A percentile compares a stretch with the other conserved stretches of the same genome.
These are phyloP conservation scores for Colletotrichum endophyticum DNA, from an alignment of 2,329 filamentous ascomycete species.

Conservation along the genomic window DNA sequence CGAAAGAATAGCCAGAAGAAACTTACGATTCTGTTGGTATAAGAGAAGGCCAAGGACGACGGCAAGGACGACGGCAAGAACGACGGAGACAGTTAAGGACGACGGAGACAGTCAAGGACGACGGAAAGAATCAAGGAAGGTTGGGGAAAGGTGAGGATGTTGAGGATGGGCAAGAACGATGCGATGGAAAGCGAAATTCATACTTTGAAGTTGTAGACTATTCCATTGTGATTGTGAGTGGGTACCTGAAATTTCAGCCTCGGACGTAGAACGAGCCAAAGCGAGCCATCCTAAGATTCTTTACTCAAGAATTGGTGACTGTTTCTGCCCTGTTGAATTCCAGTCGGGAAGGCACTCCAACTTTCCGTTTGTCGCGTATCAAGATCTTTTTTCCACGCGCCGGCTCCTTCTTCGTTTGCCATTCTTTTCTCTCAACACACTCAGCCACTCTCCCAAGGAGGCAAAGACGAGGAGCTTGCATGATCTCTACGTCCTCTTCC, in stretches of 20 bases:
- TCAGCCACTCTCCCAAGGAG: not conserved
- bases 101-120: not conserved
- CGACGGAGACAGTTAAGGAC: not conserved
- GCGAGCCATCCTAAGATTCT: fast-evolving
- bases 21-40: not conserved
- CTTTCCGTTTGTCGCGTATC: not conserved
- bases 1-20: not conserved
- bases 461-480: not conserved
- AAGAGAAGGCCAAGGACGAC: not conserved
- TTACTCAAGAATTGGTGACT: not conserved
- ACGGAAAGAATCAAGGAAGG: not conserved
- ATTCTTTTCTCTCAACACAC: not conserved
- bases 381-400: not conserved
- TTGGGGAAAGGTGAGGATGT: not conserved
- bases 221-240: not conserved
- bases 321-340: not conserved
- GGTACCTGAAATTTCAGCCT: not conserved
- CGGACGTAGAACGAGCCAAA: not conserved
- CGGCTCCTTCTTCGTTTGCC: not conserved
- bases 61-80: no score
- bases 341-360: not conserved
- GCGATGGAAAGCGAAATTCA: not conserved
- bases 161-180: not conserved
- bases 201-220: not conserved
- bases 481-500: not conserved